Evolutionary conservation across 805 yeast species (phyloP).

Genomic region (Wickerhamiella lipophila): DNA sequence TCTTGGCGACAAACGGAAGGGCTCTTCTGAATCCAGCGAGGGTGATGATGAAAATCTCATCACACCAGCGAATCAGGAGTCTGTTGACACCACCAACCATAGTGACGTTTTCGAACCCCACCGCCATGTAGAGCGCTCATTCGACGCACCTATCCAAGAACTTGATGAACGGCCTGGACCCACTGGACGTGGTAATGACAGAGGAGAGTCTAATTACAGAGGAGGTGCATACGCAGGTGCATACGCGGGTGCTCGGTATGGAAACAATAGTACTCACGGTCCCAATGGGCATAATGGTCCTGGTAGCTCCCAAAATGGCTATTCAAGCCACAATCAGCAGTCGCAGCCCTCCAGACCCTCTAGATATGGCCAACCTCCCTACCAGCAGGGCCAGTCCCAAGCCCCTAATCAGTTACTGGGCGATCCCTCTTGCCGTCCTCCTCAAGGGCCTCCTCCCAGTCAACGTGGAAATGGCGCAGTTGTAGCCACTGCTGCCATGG

Average conservation of each 20-base stretch:
- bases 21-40: slow-evolving; percentile 13
- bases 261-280: no score
- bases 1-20: slow-evolving; percentile 30
- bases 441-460: neutral
- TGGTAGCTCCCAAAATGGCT: neutral
- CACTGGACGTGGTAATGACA: no score
- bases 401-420: neutral
- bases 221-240: neutral
- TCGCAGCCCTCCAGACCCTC: neutral
- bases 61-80: slow-evolving; percentile 8
- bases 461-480: slow-evolving; percentile 8
- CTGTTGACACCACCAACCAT: neutral
- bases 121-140: neutral
- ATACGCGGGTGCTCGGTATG: no score
- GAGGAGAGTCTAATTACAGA: neutral
- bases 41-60: slow-evolving; percentile 19
- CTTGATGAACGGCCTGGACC: neutral
- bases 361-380: neutral
- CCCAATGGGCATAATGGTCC: neutral
- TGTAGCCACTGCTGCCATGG: slow-evolving; percentile 1
- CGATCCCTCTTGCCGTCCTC: neutral
- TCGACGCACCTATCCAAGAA: neutral
- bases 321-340: neutral
- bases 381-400: slow-evolving; percentile 1
- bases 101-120: neutral